Evolutionary conservation across 1,284 basidiomycete genomes (phyloP).

Genomic region (Heliocybe sulcata): DNA sequence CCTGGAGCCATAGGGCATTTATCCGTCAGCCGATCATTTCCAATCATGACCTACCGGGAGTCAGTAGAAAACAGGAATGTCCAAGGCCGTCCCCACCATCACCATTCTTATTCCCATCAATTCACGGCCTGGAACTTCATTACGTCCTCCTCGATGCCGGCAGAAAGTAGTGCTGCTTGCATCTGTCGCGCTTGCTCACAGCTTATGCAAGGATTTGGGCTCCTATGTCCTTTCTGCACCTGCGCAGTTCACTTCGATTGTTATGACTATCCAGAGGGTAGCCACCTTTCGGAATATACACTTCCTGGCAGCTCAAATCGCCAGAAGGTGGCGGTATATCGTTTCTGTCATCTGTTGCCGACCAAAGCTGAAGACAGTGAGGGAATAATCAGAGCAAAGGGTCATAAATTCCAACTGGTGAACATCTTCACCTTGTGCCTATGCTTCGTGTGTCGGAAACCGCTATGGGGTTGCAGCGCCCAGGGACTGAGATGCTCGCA

Average conservation of each 20-base stretch:
- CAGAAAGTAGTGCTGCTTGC: conserved; percentile 29
- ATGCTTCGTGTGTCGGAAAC: conserved; percentile 58
- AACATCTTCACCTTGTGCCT: conserved; percentile 69
- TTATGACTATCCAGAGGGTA: conserved; percentile 64
- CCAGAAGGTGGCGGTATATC: conserved; percentile 51
- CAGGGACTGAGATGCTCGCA: conserved; percentile 59
- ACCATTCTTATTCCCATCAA: conserved; percentile 46
- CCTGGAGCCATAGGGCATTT: conserved; percentile 63
- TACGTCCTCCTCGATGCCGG: conserved; percentile 17
- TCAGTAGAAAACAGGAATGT: conserved; percentile 2
- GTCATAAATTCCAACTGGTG: conserved; percentile 46
- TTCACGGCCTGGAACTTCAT: conserved; percentile 62
- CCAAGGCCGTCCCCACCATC: not conserved
- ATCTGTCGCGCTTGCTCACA: conserved; percentile 49
- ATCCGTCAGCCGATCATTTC: conserved; percentile 43
- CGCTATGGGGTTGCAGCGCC: conserved; percentile 62
- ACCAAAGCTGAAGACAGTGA: conserved; percentile 19
- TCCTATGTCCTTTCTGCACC: conserved; percentile 60
- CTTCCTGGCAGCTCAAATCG: conserved; percentile 33
- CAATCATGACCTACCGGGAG: conserved; percentile 25
- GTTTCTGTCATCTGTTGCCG: conserved; percentile 47
- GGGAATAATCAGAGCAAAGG: conserved; percentile 19
- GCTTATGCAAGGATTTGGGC: conserved; percentile 48
- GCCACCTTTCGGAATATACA: conserved; percentile 44
- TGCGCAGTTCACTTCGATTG: conserved; percentile 65